phyloP scores from a whole-genome alignment of 192 early-diverging fungal genomes.

The Glomus cerebriforme region DNA sequence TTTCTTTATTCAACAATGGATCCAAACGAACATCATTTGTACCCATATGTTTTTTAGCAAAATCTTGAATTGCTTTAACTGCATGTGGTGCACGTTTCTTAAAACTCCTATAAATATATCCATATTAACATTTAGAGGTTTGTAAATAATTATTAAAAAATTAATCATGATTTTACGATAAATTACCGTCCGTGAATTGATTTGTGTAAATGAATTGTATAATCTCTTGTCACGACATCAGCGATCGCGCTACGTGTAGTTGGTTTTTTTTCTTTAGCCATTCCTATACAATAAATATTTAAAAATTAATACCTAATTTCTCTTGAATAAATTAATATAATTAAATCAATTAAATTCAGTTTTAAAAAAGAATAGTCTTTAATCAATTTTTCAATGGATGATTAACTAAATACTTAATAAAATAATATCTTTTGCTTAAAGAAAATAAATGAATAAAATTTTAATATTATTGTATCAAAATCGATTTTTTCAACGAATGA shows the following conservation, averaged over 20 bases:
- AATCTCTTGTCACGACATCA: constrained; percentile 96
- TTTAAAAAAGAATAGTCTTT: neutral
- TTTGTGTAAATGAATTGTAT: constrained; percentile 99
- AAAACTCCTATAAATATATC: constrained; percentile 64
- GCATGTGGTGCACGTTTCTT: constrained; percentile 97
- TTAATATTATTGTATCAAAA: too few relatives aligned
- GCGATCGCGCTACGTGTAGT: constrained; percentile 79
- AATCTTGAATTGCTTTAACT: constrained; percentile 90
- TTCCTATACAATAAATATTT: constrained; percentile 39
- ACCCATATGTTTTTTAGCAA: constrained; percentile 92
- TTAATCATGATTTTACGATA: neutral
- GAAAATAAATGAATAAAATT: too few relatives aligned
- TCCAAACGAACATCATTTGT: constrained; percentile 97
- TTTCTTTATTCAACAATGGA: constrained; percentile 90
- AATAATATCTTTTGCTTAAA: neutral
- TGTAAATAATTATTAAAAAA: neutral
- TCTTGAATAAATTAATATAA: too few relatives aligned
- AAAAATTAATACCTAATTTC: neutral
- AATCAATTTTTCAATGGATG: neutral
- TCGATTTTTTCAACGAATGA: neutral
- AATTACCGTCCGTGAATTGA: constrained; percentile 75
- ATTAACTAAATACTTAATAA: neutral
- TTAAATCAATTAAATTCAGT: too few relatives aligned
- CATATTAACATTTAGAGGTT: neutral
- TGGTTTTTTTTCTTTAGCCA: constrained; percentile 77